Conservation (phyloP, 768 basidiomycete genomes). For the Termitomyces sp. region DNA sequence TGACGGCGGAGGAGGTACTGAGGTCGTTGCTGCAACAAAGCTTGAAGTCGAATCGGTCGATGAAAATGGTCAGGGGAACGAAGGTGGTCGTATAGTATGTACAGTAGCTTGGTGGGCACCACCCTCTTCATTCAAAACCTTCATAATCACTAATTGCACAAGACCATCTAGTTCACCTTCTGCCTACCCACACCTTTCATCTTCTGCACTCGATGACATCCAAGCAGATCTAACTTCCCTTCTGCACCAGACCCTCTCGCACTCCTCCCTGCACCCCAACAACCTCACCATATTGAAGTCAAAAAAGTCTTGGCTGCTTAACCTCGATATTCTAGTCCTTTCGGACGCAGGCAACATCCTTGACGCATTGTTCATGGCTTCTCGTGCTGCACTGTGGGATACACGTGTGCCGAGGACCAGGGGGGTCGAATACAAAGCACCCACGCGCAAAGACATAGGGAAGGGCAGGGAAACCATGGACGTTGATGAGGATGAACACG, state of each 20-base stretch:
- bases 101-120: constrained; percentile 68
- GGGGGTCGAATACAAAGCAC: constrained; percentile 60
- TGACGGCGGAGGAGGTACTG: constrained; percentile 62
- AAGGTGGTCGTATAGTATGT: constrained; percentile 60
- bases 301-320: constrained; percentile 70
- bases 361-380: constrained; percentile 77
- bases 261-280: constrained; percentile 56
- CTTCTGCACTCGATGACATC: constrained; percentile 65
- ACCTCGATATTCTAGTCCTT: constrained; percentile 70
- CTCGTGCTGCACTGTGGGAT: constrained; percentile 75
- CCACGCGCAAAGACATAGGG: constrained; percentile 8
- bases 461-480: constrained; percentile 44
- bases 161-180: constrained; percentile 62
- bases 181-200: constrained; percentile 67
- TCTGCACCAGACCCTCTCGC: constrained; percentile 58
- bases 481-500: constrained; percentile 33
- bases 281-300: constrained; percentile 57
- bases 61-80: constrained; percentile 32
- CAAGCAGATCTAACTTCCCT: constrained; percentile 66
- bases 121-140: background rate
- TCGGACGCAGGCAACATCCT: constrained; percentile 70
- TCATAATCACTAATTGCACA: constrained; percentile 10
- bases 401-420: constrained; percentile 74
- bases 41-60: constrained; percentile 68
- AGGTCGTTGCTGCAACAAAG: constrained; percentile 72